Conservation (phyloP, 768 basidiomycete species). For the Pisolithus microcarpus region DNA sequence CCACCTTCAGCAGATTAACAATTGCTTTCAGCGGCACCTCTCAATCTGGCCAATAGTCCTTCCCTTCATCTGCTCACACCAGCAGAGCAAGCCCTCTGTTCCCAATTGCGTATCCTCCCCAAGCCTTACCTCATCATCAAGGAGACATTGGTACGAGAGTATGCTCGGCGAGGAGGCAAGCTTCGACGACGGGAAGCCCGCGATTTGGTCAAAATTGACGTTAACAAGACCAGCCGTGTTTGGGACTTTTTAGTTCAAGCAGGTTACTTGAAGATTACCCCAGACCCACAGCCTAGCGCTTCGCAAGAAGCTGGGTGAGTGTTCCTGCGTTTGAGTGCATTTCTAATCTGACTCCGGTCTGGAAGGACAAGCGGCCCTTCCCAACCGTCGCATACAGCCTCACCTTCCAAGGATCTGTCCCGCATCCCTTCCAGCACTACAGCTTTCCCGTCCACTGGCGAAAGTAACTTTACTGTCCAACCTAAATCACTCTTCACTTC, state of each 20-base stretch:
- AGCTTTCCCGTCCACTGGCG: conserved; percentile 4
- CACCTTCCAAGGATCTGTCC: conserved; percentile 22
- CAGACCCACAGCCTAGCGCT: conserved; percentile 36
- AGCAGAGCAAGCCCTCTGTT: conserved; percentile 84
- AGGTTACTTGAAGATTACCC: conserved; percentile 69
- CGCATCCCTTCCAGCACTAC: conserved; percentile 15
- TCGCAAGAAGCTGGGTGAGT: conserved; percentile 33
- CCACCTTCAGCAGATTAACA: not conserved
- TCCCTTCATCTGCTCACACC: conserved; percentile 85
- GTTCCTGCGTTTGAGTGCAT: not conserved
- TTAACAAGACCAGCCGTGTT: conserved; percentile 84
- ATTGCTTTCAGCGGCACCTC: conserved; percentile 42
- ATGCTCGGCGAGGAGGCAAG: conserved; percentile 81
- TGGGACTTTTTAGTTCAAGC: conserved; percentile 91
- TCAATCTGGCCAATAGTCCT: conserved; percentile 87
- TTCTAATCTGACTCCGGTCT: not conserved
- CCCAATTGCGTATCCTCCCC: conserved; percentile 83
- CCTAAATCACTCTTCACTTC: conserved; percentile 16
- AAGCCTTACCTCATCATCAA: conserved; percentile 96
- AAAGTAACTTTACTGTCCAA: conserved; percentile 13
- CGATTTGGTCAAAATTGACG: conserved; percentile 87
- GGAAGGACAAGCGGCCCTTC: conserved; percentile 9
- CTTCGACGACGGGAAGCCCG: conserved; percentile 83
- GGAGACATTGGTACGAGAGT: conserved; percentile 90
- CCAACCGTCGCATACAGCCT: conserved; percentile 10